Percentiles rank a stretch among this genome's conserved stretches.
phyloP scores from a whole-genome alignment of 495 filamentous ascomycete genomes.

The Talaromyces trachyspermus region DNA sequence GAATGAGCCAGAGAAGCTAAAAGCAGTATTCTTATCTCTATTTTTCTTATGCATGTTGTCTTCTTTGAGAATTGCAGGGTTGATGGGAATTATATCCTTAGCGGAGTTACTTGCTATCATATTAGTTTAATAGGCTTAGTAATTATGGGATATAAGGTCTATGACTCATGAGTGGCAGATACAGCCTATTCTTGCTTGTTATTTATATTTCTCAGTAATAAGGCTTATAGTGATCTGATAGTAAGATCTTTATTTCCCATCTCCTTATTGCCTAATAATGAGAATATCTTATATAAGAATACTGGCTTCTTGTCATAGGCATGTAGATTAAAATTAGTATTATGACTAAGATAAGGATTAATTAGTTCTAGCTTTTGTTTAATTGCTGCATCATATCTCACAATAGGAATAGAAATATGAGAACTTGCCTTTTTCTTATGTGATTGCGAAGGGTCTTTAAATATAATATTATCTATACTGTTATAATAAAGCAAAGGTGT shows the following conservation, averaged over 20 bases:
- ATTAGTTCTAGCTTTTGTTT: background rate
- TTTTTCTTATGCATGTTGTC: background rate
- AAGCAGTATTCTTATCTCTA: constrained; percentile 2
- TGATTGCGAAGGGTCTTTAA: constrained; percentile 3
- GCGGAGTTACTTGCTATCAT: background rate
- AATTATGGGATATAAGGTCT: background rate
- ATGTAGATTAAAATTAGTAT: background rate
- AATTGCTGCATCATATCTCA: background rate
- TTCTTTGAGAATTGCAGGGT: constrained; percentile 6
- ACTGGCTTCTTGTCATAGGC: background rate
- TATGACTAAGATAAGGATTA: background rate
- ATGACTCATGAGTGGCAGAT: background rate
- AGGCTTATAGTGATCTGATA: background rate
- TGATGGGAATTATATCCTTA: constrained; percentile 1
- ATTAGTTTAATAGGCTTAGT: background rate
- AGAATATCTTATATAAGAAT: background rate
- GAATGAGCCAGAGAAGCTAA: background rate
- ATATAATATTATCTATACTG: constrained; percentile 2
- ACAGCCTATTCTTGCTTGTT: background rate
- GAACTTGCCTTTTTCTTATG: background rate
- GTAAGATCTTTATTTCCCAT: background rate
- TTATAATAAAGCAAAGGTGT: background rate
- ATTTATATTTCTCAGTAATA: background rate
- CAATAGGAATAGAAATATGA: background rate
- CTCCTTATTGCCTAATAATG: background rate